These are phyloP conservation scores for Lineolata rhizophorae DNA, from an alignment of 495 filamentous ascomycete genomes.

Conservation along the genomic window DNA sequence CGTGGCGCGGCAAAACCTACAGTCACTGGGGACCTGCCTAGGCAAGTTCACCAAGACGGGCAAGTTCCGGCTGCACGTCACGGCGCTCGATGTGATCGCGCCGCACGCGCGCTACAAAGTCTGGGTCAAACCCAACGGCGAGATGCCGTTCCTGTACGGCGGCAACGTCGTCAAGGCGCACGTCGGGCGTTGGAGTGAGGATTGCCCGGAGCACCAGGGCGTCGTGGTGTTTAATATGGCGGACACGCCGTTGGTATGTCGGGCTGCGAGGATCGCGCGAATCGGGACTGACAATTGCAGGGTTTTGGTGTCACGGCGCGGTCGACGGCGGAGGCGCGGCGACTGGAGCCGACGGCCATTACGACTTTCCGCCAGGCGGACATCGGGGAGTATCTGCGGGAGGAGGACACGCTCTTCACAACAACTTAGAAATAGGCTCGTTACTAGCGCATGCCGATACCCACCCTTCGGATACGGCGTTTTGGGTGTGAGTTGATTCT, in stretches of 20 bases:
- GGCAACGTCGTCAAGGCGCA: conserved; percentile 82
- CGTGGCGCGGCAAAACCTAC: conserved; percentile 53
- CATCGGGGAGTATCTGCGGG: conserved; percentile 78
- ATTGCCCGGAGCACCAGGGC: conserved; percentile 60
- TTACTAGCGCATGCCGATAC: too few species aligned
- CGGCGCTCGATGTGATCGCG: conserved; percentile 65
- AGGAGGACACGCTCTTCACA: conserved; percentile 30
- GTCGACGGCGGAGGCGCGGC: conserved; percentile 56
- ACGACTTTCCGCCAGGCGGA: conserved; percentile 72
- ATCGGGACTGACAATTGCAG: conserved; percentile 9
- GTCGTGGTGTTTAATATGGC: conserved; percentile 56
- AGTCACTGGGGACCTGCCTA: conserved; percentile 68
- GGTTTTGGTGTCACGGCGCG: conserved; percentile 73
- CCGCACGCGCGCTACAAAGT: conserved; percentile 82
- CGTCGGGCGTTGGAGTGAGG: conserved; percentile 69
- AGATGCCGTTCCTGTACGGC: conserved; percentile 87
- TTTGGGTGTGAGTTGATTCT: too few species aligned
- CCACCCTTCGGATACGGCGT: too few species aligned
- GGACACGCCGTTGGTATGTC: conserved; percentile 42
- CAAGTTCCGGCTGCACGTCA: conserved; percentile 72
- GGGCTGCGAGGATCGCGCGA: not conserved
- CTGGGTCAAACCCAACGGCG: conserved; percentile 86
- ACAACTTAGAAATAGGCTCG: conserved; percentile 10
- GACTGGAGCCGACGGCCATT: conserved; percentile 75
- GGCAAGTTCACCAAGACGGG: conserved; percentile 84